phyloP scores from a whole-genome alignment of 768 basidiomycete genomes.

The Auriscalpium microsporum region DNA sequence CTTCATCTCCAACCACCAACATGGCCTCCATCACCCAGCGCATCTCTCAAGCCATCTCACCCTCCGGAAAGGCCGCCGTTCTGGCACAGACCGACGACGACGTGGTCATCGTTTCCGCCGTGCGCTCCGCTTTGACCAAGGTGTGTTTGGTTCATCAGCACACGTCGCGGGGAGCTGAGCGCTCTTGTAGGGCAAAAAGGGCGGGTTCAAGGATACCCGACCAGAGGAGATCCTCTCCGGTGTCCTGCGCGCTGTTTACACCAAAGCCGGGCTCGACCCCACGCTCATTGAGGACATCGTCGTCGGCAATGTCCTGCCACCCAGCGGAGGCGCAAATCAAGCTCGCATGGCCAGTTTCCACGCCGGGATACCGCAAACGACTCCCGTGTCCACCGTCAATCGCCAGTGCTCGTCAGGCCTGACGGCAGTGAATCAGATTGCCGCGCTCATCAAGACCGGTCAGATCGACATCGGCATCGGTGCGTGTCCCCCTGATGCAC shows the following conservation, averaged over 20 bases:
- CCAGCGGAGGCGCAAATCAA: constrained; percentile 71
- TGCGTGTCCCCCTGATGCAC: constrained; percentile 23
- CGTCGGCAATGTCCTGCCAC: constrained; percentile 84
- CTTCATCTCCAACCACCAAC: background rate
- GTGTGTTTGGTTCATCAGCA: constrained; percentile 29
- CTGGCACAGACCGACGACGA: constrained; percentile 74
- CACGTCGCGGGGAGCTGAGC: background rate
- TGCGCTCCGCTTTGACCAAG: constrained; percentile 90
- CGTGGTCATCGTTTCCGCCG: constrained; percentile 83
- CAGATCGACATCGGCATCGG: constrained; percentile 90
- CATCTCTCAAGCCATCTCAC: constrained; percentile 13
- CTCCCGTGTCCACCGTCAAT: constrained; percentile 76
- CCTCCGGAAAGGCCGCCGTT: constrained; percentile 14
- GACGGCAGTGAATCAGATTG: constrained; percentile 73
- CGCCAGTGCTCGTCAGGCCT: constrained; percentile 87
- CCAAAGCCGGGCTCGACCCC: constrained; percentile 63
- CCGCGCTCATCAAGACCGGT: constrained; percentile 66
- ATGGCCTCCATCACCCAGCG: constrained; percentile 19
- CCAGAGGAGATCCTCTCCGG: constrained; percentile 76
- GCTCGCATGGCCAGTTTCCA: constrained; percentile 85
- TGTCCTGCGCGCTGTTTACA: constrained; percentile 68
- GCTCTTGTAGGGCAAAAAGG: constrained; percentile 57
- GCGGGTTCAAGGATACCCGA: constrained; percentile 85
- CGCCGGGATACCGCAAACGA: constrained; percentile 74
- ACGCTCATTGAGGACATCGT: constrained; percentile 75